These are phyloP conservation scores for Tricholoma bakamatsutake DNA, from an alignment of 768 basidiomycete genomes.

Conservation along the genomic window DNA sequence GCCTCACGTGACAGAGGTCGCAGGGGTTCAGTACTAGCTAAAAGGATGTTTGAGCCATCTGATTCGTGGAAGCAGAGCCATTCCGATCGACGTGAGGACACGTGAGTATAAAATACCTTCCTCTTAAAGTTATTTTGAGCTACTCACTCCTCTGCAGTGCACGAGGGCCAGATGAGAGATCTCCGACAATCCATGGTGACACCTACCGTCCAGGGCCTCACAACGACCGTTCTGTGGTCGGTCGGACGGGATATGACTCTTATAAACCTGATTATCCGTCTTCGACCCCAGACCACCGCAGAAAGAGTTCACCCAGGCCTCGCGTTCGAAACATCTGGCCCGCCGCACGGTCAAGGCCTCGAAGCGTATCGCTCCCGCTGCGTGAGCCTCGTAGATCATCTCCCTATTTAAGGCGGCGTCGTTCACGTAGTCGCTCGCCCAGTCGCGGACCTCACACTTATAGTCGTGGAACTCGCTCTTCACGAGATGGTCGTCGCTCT, in stretches of 20 bases:
- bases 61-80: conserved; percentile 64
- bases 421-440: conserved; percentile 15
- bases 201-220: conserved; percentile 42
- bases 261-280: conserved; percentile 43
- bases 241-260: conserved; percentile 34
- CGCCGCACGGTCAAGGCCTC: conserved; percentile 24
- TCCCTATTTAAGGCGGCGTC: conserved; percentile 12
- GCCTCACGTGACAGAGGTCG: conserved; percentile 22
- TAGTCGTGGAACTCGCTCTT: conserved; percentile 12
- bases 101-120: conserved; percentile 24
- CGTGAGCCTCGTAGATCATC: conserved; percentile 19
- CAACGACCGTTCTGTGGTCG: conserved; percentile 33
- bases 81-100: conserved; percentile 39
- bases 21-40: conserved; percentile 28
- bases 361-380: conserved; percentile 23
- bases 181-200: conserved; percentile 32
- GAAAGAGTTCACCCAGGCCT: conserved; percentile 13
- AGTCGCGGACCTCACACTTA: conserved; percentile 14
- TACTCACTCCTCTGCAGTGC: conserved; percentile 5
- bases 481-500: conserved; percentile 12
- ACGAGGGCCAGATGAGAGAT: conserved; percentile 23
- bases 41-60: conserved; percentile 67
- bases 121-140: neutral
- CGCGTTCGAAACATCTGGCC: conserved; percentile 10
- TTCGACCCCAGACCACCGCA: conserved; percentile 10